Percentiles rank a stretch among this genome's conserved stretches.
Evolutionary conservation across 1,139 yeast genomes (phyloP).

Genomic region (Lodderomyces pseudojiufengensis): DNA sequence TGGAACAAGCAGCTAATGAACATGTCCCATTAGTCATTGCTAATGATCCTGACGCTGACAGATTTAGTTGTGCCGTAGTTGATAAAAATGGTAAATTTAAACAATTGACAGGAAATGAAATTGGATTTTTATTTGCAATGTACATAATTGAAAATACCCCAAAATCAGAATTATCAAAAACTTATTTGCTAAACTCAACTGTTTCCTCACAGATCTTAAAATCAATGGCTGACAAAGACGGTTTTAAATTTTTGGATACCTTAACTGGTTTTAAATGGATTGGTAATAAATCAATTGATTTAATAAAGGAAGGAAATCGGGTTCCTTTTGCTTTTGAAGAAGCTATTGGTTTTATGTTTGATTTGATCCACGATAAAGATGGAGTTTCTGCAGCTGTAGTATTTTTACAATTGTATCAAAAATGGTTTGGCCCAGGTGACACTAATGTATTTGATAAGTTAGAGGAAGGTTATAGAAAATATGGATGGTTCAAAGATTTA

Average conservation of each 20-base stretch:
- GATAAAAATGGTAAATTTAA: slow-evolving; percentile 49
- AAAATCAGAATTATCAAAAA: slow-evolving; percentile 25
- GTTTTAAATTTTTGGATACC: slow-evolving; percentile 71
- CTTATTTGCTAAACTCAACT: slow-evolving; percentile 78
- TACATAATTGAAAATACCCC: slow-evolving; percentile 45
- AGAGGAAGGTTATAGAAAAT: slow-evolving; percentile 54
- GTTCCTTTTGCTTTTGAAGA: slow-evolving; percentile 95
- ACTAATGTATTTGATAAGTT: slow-evolving; percentile 46
- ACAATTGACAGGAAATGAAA: slow-evolving; percentile 87
- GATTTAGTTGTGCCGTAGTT: slow-evolving; percentile 76
- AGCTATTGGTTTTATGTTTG: slow-evolving; percentile 93
- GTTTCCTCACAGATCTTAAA: slow-evolving; percentile 82
- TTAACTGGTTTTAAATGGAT: slow-evolving; percentile 98
- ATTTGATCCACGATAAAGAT: slow-evolving; percentile 86
- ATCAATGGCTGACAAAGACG: slow-evolving; percentile 62
- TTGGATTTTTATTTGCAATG: slow-evolving; percentile 81
- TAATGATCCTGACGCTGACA: slow-evolving; percentile 95
- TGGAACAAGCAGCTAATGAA: slow-evolving; percentile 45
- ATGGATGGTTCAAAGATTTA: slow-evolving; percentile 79
- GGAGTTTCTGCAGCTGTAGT: slow-evolving; percentile 80
- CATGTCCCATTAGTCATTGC: slow-evolving; percentile 64
- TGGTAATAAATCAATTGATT: slow-evolving; percentile 80
- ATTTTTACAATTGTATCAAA: slow-evolving; percentile 68
- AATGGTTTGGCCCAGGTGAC: slow-evolving; percentile 38
- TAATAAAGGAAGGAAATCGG: slow-evolving; percentile 56